Evolutionary conservation across 345 rosid species (phyloP), one percentile per base, ranked within the genome.

Genomic region (Hypericum androsaemum): DNA sequence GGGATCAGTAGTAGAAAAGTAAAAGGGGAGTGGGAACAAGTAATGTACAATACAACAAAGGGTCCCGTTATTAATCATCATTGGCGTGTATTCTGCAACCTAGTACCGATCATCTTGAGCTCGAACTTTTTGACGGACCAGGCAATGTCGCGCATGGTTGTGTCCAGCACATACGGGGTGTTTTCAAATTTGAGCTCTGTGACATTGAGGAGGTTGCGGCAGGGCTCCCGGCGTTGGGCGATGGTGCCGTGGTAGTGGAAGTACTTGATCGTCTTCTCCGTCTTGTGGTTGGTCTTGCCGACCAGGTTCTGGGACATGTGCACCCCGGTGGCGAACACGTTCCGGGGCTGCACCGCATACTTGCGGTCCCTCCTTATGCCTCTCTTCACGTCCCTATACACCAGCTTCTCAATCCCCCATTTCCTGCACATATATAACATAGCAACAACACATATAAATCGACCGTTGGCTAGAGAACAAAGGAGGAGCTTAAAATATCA

Each of bases 391-490:
- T 90, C 98, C 54, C 73, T 72, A 54, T 76, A 90, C 10, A 84
- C 90, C 13, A 90, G 73, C 69, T 90, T 90, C 84, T 90, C 98
- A 51, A 90, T 58, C 8, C 98, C 98, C 98, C 98, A 90, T 69
- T 64, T 79, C 76, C 98, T 90, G 75, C 50, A 8, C 6, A 6
- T 1, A 0, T 8, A 12, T 44, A n/a, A 43, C n/a, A 8, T 6
- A 43, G 8, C 48, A 10, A 35, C 37, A 11, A n/a, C 10, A 43
- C 35, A 56, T 16, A 39, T 11, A 41, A 48, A 40, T 47, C 2
- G 16, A 50, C 12, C 48, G 53, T 47, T 39, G 7, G n/a, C 10
- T 17, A 7, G 7, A 38, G 13, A 36, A 53, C 44, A 42, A 36
- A 22, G 32, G 32, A 22, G 4, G 32, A 22, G 32, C n/a, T 37